Base-by-base conservation (phyloP, 2,329 filamentous ascomycete species). In the Alternaria novae-zelandiae region DNA sequence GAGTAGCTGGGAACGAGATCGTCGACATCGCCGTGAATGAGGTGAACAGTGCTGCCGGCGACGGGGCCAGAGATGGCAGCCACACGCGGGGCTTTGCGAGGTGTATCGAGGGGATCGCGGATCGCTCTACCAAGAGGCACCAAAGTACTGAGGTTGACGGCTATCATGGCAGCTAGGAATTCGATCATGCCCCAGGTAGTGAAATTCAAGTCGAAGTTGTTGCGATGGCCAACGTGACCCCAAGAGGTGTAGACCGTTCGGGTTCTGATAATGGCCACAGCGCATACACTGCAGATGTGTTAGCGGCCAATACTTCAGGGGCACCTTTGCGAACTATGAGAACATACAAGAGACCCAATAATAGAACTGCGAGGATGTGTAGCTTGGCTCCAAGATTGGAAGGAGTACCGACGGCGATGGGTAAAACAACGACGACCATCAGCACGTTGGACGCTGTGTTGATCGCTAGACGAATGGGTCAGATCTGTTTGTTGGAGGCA, bases 311-410 rank as follows among this genome's bases (percentile, higher is more conserved):
- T 11, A 26, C 20, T 23, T 0, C 3, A 17, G 23, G 1, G 6
- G 3, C n/a, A n/a, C 23, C 25, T 32, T 77, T 73, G 10, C 65
- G 61, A 77, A 79, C 61, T 80, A 68, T 50, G 78, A 74, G 8
- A 81, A 71, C 20, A 68, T 75, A 61, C 78, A 83, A 74, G 62
- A 78, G 78, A 12, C 83, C 74, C 1, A 81, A 77, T 2, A 81
- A 63, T 2, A 76, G 47, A 4, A 80, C 77, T 54, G 82, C 76
- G 7, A 78, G 32, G 17, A 79, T 68, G 58, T 64, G 47, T 12
- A 61, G n/a, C 8, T 41, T 50, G 30, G 41, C 17, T 8, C 36
- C 59, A 12, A 54, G 26, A 46, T 59, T 62, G n/a, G 54, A 46
- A 8, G 55, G 46, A 6, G 41, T 28, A 12, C 43, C 25, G n/a